Base-by-base conservation (phyloP, 495 filamentous ascomycete genomes). In the Penicillium lagena region DNA sequence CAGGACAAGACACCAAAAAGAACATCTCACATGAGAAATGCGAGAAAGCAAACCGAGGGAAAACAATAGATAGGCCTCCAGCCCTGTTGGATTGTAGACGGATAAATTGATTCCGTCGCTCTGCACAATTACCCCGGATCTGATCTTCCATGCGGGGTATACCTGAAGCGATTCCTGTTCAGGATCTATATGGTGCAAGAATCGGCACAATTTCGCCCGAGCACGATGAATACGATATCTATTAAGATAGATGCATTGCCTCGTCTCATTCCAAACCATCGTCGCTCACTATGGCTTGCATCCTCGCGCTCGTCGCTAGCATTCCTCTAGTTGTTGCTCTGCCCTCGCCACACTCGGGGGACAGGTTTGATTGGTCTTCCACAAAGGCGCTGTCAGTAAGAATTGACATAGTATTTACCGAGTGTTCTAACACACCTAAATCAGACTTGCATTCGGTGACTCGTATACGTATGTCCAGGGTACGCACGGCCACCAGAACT, bases 401-500 rank as follows among this genome's bases (percentile, higher is more conserved):
- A 3, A 22, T 22, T 22, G 22, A 22, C 22, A 22, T 22, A 22
- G 6, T 22, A 22, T 22, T 4, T 22, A 22, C 22, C 6, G 2
- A 6, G 22, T 22, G 22, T 22, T 4, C 22, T 22, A 6, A 22
- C 2, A 22, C 22, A 22, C 22, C 2, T 22, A 4, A 22, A 3
- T 22, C 22, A 71, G 67, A 11, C 51, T 76, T 46, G 68, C 72
- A n/a, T 79, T 79, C 46, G 76, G 73, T 12, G 72, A 79, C 46
- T 73, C 70, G n/a, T 79, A 78, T 43, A 76, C 74, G 12, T 78
- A 69, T 41, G 66, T 77, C 15, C 72, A 77, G 57, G 75, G 74
- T 12, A 75, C 67, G 7, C 50, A 54, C 36, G 76, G 74, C 4
- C 64, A 56, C 40, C 55, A 65, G 27, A 73, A 75, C 52, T 77